A percentile compares a stretch with the other conserved stretches of the same genome.
phyloP scores from a whole-genome alignment of 2,329 filamentous ascomycete species.

The Juglanconis oblonga region DNA sequence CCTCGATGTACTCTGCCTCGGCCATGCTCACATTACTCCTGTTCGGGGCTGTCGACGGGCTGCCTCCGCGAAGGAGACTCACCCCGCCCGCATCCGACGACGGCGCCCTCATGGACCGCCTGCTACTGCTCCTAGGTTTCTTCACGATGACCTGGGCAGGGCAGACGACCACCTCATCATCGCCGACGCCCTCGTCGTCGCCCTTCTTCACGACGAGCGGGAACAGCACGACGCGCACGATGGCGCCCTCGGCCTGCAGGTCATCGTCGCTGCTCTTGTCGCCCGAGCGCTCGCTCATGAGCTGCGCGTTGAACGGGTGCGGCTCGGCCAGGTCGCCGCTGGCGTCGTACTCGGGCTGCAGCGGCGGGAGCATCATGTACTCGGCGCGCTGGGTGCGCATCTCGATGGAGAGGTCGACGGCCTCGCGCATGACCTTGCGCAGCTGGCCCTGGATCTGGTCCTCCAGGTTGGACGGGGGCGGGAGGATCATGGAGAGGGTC shows the following conservation, averaged over 20 bases:
- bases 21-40: conserved; percentile 36
- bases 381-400: conserved; percentile 97
- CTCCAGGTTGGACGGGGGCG: conserved; percentile 79
- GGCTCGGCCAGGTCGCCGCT: conserved; percentile 86
- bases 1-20: conserved; percentile 31
- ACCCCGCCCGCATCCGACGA: conserved; percentile 52
- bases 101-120: conserved; percentile 37
- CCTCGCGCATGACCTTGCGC: conserved; percentile 81
- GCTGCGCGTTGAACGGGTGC: conserved; percentile 84
- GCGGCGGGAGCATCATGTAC: conserved; percentile 96
- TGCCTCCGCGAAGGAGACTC: conserved; percentile 26
- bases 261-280: conserved; percentile 61
- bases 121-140: conserved; percentile 35
- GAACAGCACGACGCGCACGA: conserved; percentile 91
- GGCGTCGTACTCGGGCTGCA: conserved; percentile 91
- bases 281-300: conserved; percentile 91
- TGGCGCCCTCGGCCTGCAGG: conserved; percentile 69
- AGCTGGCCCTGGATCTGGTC: conserved; percentile 79
- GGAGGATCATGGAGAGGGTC: conserved; percentile 79
- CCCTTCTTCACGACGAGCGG: conserved; percentile 96
- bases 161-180: conserved; percentile 93
- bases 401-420: conserved; percentile 87
- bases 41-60: conserved; percentile 30
- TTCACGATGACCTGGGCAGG: conserved; percentile 90
- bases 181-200: conserved; percentile 79